Percentiles rank a stretch among this genome's conserved stretches.
Evolutionary conservation across 371 early-diverging fungal species (phyloP).

Genomic region (Cokeromyces recurvatus): DNA sequence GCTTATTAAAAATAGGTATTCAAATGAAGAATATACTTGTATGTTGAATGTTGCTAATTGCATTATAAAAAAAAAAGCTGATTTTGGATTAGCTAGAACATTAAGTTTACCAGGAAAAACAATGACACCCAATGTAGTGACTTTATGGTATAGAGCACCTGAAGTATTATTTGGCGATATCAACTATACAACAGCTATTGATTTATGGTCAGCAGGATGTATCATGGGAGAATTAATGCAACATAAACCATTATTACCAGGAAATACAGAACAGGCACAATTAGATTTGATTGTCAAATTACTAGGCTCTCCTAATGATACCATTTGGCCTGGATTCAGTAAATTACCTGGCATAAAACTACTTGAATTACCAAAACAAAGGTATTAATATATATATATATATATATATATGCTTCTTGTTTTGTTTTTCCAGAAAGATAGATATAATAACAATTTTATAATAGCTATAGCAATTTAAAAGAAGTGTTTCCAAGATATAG

Average conservation of each 20-base stretch:
- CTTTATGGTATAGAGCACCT: conserved; percentile 95
- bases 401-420: too few relatives aligned
- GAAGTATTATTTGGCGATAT: conserved; percentile 82
- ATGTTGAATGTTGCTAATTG: too few relatives aligned
- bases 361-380: conserved; percentile 50
- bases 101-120: conserved; percentile 61
- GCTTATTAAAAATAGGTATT: conserved; percentile 71
- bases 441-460: too few relatives aligned
- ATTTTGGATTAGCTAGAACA: conserved; percentile 87
- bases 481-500: conserved; percentile 57
- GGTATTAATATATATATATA: conserved; percentile 19
- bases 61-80: conserved; percentile 46
- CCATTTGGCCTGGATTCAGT: conserved; percentile 76
- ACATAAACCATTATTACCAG: conserved; percentile 77
- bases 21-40: too few relatives aligned
- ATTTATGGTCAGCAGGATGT: conserved; percentile 92
- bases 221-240: conserved; percentile 80
- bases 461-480: conserved; percentile 54
- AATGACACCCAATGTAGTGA: conserved; percentile 93
- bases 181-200: conserved; percentile 79
- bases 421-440: too few relatives aligned
- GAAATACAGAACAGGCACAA: conserved; percentile 77
- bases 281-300: conserved; percentile 67
- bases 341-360: conserved; percentile 53
- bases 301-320: conserved; percentile 74